A percentile compares a stretch with the other conserved stretches of the same genome.
Conservation (phyloP, 1,284 basidiomycete genomes). For the Marasmius tenuissimus region DNA sequence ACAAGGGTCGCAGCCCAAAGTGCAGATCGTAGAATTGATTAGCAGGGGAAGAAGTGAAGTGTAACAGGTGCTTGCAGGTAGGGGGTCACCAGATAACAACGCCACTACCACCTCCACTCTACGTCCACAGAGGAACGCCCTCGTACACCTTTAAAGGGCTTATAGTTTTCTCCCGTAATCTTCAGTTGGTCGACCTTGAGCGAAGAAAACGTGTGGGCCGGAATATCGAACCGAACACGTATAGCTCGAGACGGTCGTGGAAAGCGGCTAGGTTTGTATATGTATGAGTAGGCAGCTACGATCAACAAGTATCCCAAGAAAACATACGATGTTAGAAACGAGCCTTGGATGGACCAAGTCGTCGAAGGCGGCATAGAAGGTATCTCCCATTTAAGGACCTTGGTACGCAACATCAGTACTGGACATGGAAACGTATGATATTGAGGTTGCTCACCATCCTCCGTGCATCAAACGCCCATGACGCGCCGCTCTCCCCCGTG, state of each 20-base stretch:
- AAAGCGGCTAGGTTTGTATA: conserved; percentile 23
- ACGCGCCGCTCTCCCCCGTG: conserved; percentile 37
- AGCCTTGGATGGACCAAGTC: conserved; percentile 73
- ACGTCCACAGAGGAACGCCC: conserved; percentile 59
- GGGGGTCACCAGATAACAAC: not conserved
- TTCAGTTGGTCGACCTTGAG: conserved; percentile 86
- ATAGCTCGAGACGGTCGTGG: conserved; percentile 69
- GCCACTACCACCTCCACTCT: conserved; percentile 69
- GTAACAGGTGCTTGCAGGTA: not conserved
- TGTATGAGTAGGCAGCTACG: not conserved
- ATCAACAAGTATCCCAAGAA: conserved; percentile 1
- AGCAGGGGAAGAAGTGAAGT: not conserved
- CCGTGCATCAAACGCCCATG: conserved; percentile 78
- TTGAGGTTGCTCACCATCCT: conserved; percentile 65
- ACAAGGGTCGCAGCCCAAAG: not conserved
- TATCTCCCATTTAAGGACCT: conserved; percentile 76
- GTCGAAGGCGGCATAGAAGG: conserved; percentile 67
- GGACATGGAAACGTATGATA: conserved; percentile 16
- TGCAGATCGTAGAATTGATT: not conserved
- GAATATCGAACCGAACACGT: conserved; percentile 69
- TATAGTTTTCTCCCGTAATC: conserved; percentile 77
- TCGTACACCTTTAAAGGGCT: conserved; percentile 83
- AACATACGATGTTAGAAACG: conserved; percentile 68
- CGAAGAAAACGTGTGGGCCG: conserved; percentile 75
- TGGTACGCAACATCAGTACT: conserved; percentile 5